Evolutionary conservation across 345 rosid genomes (phyloP).

Genomic region (Linum tenue): DNA sequence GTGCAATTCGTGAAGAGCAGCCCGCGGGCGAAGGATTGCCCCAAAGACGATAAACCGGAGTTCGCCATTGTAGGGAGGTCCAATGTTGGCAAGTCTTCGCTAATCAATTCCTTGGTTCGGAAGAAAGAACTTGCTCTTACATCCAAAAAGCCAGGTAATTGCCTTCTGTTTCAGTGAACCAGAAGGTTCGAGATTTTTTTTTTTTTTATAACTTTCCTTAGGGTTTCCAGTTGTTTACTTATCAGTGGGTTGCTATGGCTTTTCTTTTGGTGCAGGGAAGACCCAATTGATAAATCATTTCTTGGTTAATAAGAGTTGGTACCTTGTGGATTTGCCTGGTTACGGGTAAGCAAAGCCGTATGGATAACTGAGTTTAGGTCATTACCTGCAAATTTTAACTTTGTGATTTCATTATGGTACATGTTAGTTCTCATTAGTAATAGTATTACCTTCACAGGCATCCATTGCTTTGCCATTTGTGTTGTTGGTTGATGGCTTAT

Average conservation of each 20-base stretch:
- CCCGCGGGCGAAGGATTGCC: slow-evolving; percentile 78
- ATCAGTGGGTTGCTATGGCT: not conserved
- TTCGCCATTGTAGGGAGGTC: slow-evolving; percentile 87
- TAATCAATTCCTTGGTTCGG: slow-evolving; percentile 71
- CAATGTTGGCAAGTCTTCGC: slow-evolving; percentile 93
- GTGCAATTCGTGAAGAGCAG: slow-evolving; percentile 89
- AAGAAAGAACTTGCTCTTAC: slow-evolving; percentile 91
- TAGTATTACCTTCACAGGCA: too few species aligned
- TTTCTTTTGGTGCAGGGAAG: slow-evolving; percentile 45
- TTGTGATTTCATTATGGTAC: not conserved
- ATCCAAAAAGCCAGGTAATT: slow-evolving; percentile 83
- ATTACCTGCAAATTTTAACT: too few species aligned
- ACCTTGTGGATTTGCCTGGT: slow-evolving; percentile 94
- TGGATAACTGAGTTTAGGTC: not conserved
- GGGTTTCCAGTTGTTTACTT: not conserved
- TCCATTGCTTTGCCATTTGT: too few species aligned
- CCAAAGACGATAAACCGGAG: slow-evolving; percentile 69
- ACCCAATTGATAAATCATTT: slow-evolving; percentile 94
- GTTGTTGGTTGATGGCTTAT: too few species aligned
- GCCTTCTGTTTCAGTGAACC: not conserved
- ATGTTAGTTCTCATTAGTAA: too few species aligned
- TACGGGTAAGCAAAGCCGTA: slow-evolving; percentile 51
- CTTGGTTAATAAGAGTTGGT: slow-evolving; percentile 91
- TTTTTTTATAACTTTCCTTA: too few species aligned
- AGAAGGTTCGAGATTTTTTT: too few species aligned